Percentiles rank a stretch among this genome's conserved stretches.
phyloP scores from a whole-genome alignment of 331 rosid species.

The Saraca asoca region DNA sequence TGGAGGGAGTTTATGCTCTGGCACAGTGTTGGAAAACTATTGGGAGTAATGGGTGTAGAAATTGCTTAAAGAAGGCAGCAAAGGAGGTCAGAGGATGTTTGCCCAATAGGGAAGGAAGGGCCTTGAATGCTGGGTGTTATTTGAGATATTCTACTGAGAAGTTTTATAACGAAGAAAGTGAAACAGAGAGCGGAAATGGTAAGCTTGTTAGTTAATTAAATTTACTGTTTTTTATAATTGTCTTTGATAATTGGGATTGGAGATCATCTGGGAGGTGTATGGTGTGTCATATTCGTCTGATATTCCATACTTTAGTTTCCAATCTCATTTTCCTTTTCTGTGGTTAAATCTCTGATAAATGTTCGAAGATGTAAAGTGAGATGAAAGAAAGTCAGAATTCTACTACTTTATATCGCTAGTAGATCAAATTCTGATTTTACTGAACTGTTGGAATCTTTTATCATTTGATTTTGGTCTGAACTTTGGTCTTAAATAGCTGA shows the following conservation, averaged over 20 bases:
- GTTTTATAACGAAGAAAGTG: conserved; percentile 44
- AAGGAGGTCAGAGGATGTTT: conserved; percentile 44
- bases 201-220: background rate
- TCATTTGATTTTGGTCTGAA: background rate
- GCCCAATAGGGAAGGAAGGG: conserved; percentile 69
- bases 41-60: conserved; percentile 46
- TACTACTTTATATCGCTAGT: background rate
- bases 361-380: background rate
- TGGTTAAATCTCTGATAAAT: background rate
- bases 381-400: background rate
- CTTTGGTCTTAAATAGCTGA: background rate
- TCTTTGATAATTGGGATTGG: background rate
- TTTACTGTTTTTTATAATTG: background rate
- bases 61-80: conserved; percentile 64
- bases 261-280: no score
- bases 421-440: background rate
- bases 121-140: conserved; percentile 81
- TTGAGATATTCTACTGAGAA: conserved; percentile 70
- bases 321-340: background rate
- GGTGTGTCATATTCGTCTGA: background rate
- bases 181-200: conserved; percentile 34
- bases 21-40: conserved; percentile 85
- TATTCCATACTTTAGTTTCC: background rate
- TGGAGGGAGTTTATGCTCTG: conserved; percentile 60
- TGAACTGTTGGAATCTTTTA: background rate